Evolutionary conservation across 176 grass and related monocot species (phyloP).

Genomic region (Chrysopogon serrulatus): DNA sequence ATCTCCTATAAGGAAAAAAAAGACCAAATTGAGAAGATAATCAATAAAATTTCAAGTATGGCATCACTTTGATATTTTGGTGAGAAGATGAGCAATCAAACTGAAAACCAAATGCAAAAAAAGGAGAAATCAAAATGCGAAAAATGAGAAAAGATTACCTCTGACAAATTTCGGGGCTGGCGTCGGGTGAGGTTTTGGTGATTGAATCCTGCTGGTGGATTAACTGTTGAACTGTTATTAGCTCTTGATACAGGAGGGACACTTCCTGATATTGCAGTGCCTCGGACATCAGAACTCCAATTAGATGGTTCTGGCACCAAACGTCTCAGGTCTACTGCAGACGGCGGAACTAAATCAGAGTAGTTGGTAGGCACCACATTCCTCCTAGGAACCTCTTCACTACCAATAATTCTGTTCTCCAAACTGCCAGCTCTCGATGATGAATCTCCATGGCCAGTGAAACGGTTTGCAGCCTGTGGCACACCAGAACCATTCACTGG

Average conservation of each 20-base stretch:
- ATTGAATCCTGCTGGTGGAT: conserved; percentile 32
- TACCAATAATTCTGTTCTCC: conserved; percentile 38
- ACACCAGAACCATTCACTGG: conserved; percentile 38
- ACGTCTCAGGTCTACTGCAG: conserved; percentile 38
- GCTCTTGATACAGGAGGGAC: conserved; percentile 33
- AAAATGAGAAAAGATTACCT: conserved; percentile 2
- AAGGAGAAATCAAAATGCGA: background rate
- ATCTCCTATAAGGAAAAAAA: conserved; percentile 34
- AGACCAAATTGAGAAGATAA: background rate
- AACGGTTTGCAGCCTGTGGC: conserved; percentile 38
- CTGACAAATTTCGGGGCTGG: conserved; percentile 43
- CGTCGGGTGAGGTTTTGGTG: conserved; percentile 41
- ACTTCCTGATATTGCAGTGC: conserved; percentile 39
- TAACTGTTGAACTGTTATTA: conserved; percentile 31
- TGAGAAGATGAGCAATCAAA: background rate
- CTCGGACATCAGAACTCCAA: conserved; percentile 38
- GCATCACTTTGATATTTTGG: background rate
- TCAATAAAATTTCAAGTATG: background rate
- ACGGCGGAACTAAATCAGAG: conserved; percentile 30
- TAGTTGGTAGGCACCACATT: conserved; percentile 31
- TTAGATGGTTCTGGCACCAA: conserved; percentile 39
- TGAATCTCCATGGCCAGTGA: conserved; percentile 44
- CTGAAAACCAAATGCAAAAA: background rate
- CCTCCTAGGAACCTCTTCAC: conserved; percentile 26
- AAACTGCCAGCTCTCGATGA: conserved; percentile 35